phyloP scores from a whole-genome alignment of 208 protist genomes.

The Novymonas esmeraldas region DNA sequence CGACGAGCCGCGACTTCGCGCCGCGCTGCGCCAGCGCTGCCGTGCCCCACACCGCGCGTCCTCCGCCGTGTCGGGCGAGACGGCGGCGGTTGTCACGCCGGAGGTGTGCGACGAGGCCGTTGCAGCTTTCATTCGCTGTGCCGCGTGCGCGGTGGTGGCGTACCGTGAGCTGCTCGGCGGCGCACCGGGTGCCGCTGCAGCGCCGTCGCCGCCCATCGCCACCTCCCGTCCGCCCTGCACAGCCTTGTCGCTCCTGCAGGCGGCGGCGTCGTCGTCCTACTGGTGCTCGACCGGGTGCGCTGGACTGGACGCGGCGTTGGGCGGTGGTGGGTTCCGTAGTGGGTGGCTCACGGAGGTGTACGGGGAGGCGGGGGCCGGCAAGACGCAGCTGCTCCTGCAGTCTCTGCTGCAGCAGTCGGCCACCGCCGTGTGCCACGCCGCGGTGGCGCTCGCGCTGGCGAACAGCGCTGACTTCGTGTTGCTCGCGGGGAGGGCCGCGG shows the following conservation, averaged over 20 bases:
- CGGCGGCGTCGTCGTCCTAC: neutral
- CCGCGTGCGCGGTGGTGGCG: neutral
- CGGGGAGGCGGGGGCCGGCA: slow-evolving; percentile 79
- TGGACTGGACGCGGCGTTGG: slow-evolving; percentile 34
- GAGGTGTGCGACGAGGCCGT: neutral
- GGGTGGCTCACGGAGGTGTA: slow-evolving; percentile 70
- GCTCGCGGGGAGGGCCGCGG: neutral
- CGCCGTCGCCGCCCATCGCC: neutral
- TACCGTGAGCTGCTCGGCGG: neutral
- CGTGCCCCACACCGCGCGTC: neutral
- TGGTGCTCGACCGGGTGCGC: slow-evolving; percentile 46
- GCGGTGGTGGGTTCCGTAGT: slow-evolving; percentile 50
- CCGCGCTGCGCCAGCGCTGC: neutral
- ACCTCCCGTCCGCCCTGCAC: slow-evolving; percentile 2
- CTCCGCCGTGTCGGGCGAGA: neutral
- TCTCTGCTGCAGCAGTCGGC: slow-evolving; percentile 55
- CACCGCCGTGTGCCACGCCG: slow-evolving; percentile 13
- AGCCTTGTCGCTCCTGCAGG: slow-evolving; percentile 9
- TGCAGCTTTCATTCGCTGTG: slow-evolving; percentile 6
- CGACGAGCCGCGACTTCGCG: slow-evolving; percentile 1
- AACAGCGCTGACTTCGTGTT: slow-evolving; percentile 2
- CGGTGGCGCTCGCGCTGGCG: slow-evolving; percentile 15
- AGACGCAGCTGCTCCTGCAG: slow-evolving; percentile 80
- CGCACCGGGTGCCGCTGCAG: too few species aligned
- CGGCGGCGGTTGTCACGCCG: neutral